phyloP scores from a whole-genome alignment of 805 yeast species.

The Yarrowia hollandica region DNA sequence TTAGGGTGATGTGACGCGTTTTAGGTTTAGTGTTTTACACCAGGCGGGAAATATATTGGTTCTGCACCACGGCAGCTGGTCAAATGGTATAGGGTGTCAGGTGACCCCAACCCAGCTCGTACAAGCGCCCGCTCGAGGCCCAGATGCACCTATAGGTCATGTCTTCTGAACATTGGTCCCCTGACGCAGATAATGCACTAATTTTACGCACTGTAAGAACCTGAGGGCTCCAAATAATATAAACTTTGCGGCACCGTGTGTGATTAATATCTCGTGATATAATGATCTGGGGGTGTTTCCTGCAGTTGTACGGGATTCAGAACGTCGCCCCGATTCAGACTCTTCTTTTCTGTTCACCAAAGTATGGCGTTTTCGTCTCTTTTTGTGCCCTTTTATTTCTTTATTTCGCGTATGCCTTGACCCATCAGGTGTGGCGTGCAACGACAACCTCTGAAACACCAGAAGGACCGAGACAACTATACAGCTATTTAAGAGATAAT shows the following conservation, averaged over 20 bases:
- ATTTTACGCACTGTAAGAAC: neutral
- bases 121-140: no score
- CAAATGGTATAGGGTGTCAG: no score
- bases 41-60: neutral
- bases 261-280: neutral
- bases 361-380: neutral
- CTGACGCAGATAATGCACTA: neutral
- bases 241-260: neutral
- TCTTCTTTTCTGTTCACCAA: no score
- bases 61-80: neutral
- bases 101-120: no score
- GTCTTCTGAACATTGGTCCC: no score
- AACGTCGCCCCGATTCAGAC: neutral
- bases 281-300: neutral
- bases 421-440: no score
- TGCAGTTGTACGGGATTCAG: neutral
- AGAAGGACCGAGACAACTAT: no score
- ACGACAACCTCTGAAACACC: no score
- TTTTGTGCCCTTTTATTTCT: neutral
- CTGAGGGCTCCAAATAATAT: neutral
- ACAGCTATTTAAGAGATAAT: no score
- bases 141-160: no score
- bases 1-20: constrained; percentile 27
- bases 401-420: neutral
- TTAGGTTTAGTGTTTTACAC: constrained; percentile 6